Conservation (phyloP, 176 grass and related monocot species). For the Bolboschoenus planiculmis region DNA sequence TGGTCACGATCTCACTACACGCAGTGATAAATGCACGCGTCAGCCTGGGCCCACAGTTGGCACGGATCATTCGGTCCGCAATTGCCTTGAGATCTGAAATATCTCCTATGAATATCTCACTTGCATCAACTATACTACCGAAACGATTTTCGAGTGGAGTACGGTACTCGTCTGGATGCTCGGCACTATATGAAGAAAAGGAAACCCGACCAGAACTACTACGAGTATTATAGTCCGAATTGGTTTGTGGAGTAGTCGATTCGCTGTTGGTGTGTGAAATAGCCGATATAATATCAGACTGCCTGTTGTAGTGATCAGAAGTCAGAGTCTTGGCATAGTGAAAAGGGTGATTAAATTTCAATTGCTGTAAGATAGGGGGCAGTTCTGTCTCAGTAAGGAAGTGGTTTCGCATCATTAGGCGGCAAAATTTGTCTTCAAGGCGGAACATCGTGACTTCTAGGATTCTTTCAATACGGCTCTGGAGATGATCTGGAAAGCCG, state of each 20-base stretch:
- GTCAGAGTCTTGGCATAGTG: background rate
- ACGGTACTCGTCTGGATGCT: background rate
- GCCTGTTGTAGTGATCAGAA: background rate
- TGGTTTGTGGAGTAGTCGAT: background rate
- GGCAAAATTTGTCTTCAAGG: background rate
- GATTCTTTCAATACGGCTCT: background rate
- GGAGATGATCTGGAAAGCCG: background rate
- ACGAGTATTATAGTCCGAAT: background rate
- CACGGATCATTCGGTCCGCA: conserved; percentile 24
- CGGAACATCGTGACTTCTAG: background rate
- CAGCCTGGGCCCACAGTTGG: background rate
- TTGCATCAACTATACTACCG: background rate
- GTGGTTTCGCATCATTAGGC: background rate
- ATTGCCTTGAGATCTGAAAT: conserved; percentile 10
- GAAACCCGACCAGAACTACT: background rate
- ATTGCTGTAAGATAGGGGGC: background rate
- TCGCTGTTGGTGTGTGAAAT: background rate
- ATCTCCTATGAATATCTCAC: background rate
- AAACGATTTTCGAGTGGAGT: background rate
- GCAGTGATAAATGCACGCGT: background rate
- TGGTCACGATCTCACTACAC: conserved; percentile 13
- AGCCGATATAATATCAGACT: background rate
- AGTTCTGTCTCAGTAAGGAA: background rate
- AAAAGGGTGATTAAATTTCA: background rate
- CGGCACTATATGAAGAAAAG: background rate